Evolutionary conservation across 495 filamentous ascomycete genomes (phyloP), one percentile per base, ranked within the genome.

Genomic region (Halenospora varia): DNA sequence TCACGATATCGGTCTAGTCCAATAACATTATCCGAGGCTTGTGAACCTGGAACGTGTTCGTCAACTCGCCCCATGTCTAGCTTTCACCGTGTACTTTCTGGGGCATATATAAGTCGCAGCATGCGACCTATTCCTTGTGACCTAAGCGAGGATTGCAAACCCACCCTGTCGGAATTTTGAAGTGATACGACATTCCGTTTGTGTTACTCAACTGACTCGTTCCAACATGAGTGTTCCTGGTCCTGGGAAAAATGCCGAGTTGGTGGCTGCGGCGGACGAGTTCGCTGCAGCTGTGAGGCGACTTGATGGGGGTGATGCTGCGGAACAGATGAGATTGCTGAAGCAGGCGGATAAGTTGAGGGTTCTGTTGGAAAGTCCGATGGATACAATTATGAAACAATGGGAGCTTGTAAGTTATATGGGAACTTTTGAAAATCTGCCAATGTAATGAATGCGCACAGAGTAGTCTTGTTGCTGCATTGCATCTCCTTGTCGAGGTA

Each of bases 251-350:
- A 51, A 51, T 51, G 2, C 48, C 3, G 48, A 29, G 24, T 25
- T 51, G 22, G 35, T 51, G 10, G 48, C 20, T n/a, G 62, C 66
- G 41, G 68, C 66, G 51, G 63, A 66, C 42, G 54, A 63, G 44
- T 63, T 70, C 25, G 63, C 68, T 35, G 64, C 61, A 10, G 57
- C 61, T 25, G 61, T 65, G 42, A 65, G 65, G 55, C 50, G 42
- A 10, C 39, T 46, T 45, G 47, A 62, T 25, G 29, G n/a, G n/a
- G 48, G 47, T n/a, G 58, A 61, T 13, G 54, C 58, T 3, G 58
- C 59, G 17, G 50, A 62, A 26, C 64, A 62, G 26, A 25, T 65
- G 20, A 53, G 49, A 20, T 53, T 68, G 10, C 51, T 67, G 25
- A 58, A 59, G 23, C 66, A 60, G 6, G 48, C 56, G 24, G 59